A percentile compares a stretch with the other conserved stretches of the same genome.
phyloP scores from a whole-genome alignment of 176 grass and related monocot species.

The Eleusine indica region DNA sequence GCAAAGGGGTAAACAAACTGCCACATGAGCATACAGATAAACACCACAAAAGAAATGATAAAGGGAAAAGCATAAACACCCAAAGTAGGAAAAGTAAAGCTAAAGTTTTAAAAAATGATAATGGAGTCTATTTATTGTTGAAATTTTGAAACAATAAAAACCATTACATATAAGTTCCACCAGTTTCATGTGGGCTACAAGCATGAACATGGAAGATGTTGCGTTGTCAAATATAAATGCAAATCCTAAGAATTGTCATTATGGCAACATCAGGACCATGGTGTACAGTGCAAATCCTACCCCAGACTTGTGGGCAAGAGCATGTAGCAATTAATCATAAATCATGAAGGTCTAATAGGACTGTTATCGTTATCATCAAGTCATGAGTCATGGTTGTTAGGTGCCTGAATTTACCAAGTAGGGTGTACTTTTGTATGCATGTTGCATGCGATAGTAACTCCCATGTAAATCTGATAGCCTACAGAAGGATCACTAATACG shows the following conservation, averaged over 20 bases:
- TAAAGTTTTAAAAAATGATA: neutral
- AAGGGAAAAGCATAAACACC: neutral
- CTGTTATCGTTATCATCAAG: neutral
- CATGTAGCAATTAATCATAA: too few species aligned
- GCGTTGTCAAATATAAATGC: neutral
- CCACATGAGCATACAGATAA: neutral
- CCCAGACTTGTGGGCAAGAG: too few species aligned
- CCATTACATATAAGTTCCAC: neutral
- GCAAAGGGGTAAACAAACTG: neutral
- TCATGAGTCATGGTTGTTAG: neutral
- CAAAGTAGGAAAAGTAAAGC: neutral
- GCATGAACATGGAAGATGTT: neutral
- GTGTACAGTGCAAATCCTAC: neutral
- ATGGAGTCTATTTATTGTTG: neutral
- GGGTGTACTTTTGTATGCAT: neutral
- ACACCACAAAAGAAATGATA: neutral
- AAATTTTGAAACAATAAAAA: neutral
- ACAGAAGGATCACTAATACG: slow-evolving; percentile 5
- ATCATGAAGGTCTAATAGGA: too few species aligned
- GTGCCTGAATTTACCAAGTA: neutral
- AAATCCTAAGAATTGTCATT: neutral
- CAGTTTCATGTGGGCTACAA: neutral
- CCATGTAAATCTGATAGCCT: neutral
- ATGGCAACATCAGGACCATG: neutral
- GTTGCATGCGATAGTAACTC: neutral